These are phyloP conservation scores for Cladorrhinum samala DNA, from an alignment of 495 filamentous ascomycete species.

Conservation along the genomic window DNA sequence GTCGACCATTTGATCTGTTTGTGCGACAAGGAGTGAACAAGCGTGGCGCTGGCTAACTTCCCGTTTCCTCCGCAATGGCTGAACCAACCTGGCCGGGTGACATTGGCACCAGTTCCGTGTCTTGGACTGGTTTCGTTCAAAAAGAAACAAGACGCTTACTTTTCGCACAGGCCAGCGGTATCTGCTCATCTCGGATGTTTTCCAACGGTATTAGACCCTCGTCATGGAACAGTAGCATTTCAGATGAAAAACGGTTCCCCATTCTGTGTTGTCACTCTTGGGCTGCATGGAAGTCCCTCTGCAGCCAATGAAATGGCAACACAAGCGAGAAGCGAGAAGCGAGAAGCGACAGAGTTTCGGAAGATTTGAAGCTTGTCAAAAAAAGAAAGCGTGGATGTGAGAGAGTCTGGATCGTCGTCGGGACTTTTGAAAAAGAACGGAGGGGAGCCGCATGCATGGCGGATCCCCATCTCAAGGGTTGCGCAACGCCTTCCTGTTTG, in stretches of 20 bases:
- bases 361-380: not conserved
- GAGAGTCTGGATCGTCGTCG: not conserved
- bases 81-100: not conserved
- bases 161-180: not conserved
- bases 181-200: constrained; percentile 5
- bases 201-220: constrained; percentile 1
- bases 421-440: not conserved
- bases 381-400: not conserved
- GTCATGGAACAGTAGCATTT: constrained; percentile 7
- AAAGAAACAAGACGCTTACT: not conserved
- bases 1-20: constrained; percentile 6
- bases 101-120: not conserved
- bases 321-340: constrained; percentile 25
- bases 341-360: not conserved
- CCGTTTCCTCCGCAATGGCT: constrained; percentile 4
- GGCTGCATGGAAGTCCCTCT: not conserved
- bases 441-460: not conserved
- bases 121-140: not conserved
- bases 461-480: not conserved
- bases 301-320: constrained; percentile 11
- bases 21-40: not conserved
- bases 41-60: constrained; percentile 11
- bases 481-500: constrained; percentile 9
- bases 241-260: constrained; percentile 3
- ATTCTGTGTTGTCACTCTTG: not conserved